Evolutionary conservation across 768 basidiomycete species (phyloP).

Genomic region (Myochromella boudieri): DNA sequence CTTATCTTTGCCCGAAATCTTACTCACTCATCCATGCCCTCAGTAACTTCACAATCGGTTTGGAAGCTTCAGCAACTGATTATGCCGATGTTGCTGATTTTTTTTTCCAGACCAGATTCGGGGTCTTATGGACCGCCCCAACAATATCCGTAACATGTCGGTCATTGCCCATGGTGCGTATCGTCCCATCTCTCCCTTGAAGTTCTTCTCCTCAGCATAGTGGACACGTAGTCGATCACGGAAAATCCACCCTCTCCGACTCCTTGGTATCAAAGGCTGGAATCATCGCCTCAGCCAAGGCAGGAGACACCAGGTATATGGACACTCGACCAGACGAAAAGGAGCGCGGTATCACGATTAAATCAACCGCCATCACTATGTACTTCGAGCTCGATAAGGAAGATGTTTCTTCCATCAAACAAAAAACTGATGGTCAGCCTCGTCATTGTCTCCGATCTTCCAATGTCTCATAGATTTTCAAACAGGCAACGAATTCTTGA

Average conservation of each 20-base stretch:
- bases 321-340: slow-evolving; percentile 98
- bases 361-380: slow-evolving; percentile 93
- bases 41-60: slow-evolving; percentile 88
- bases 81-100: slow-evolving; percentile 1
- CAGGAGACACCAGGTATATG: slow-evolving; percentile 96
- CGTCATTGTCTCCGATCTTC: neutral
- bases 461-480: slow-evolving; percentile 3
- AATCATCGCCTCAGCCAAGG: slow-evolving; percentile 94
- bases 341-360: slow-evolving; percentile 99
- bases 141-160: slow-evolving; percentile 95
- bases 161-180: slow-evolving; percentile 85
- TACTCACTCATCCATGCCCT: neutral
- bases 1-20: neutral
- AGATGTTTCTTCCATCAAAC: slow-evolving; percentile 80
- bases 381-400: slow-evolving; percentile 96
- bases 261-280: slow-evolving; percentile 99
- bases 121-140: slow-evolving; percentile 83
- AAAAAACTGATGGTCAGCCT: slow-evolving; percentile 85
- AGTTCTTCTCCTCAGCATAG: slow-evolving; percentile 8
- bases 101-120: slow-evolving; percentile 73
- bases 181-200: neutral
- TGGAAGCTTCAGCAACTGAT: slow-evolving; percentile 30
- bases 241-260: slow-evolving; percentile 99
- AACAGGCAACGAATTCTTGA: slow-evolving; percentile 92
- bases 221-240: slow-evolving; percentile 83